Conservation (phyloP, 2,329 filamentous ascomycete species). For the Fulvia fulva region DNA sequence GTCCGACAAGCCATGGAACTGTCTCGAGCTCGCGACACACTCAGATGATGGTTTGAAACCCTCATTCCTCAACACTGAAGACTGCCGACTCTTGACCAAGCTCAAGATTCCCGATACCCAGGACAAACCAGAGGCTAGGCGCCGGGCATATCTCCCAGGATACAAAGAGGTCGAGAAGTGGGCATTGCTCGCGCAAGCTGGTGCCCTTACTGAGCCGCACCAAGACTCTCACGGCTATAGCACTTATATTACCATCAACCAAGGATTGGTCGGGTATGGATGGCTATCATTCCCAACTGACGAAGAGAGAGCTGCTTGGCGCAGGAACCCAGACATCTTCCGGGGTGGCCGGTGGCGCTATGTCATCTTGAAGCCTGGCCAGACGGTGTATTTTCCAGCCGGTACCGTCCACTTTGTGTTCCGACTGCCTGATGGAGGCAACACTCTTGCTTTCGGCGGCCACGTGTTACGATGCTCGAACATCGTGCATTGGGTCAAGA, state of each 20-base stretch:
- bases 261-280: conserved; percentile 31
- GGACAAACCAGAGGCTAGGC: conserved; percentile 24
- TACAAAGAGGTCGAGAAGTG: conserved; percentile 36
- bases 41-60: conserved; percentile 32
- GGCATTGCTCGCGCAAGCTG: conserved; percentile 32
- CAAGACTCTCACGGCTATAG: conserved; percentile 34
- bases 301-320: conserved; percentile 28
- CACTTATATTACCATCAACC: conserved; percentile 34
- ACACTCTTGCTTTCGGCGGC: conserved; percentile 33
- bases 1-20: conserved; percentile 28
- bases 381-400: conserved; percentile 32
- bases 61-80: conserved; percentile 30
- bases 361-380: conserved; percentile 28
- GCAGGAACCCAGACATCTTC: conserved; percentile 16
- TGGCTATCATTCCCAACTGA: conserved; percentile 28
- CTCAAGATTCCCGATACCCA: conserved; percentile 27
- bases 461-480: conserved; percentile 33
- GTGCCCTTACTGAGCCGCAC: conserved; percentile 33
- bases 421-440: conserved; percentile 27
- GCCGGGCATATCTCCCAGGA: conserved; percentile 26
- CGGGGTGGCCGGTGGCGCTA: conserved; percentile 30
- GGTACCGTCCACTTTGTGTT: conserved; percentile 35
- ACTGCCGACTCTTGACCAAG: conserved; percentile 32
- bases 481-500: conserved; percentile 43
- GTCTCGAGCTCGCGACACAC: conserved; percentile 32